Evolutionary conservation across 1,284 basidiomycete genomes (phyloP).

Genomic region (Cutaneotrichosporon mucoides): DNA sequence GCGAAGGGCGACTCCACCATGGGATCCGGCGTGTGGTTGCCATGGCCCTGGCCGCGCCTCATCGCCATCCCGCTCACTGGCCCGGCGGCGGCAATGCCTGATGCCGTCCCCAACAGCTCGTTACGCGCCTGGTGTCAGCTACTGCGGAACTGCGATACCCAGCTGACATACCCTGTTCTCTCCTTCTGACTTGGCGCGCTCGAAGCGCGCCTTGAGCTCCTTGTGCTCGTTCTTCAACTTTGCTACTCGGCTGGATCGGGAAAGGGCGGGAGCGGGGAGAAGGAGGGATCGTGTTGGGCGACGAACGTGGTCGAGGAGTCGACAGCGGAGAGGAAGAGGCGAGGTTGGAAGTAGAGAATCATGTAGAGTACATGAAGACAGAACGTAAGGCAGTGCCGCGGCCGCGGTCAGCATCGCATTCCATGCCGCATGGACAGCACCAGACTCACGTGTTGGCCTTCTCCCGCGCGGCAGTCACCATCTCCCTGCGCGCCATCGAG

Average conservation of each 20-base stretch:
- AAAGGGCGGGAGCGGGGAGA: neutral
- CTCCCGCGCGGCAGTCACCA: conserved; percentile 88
- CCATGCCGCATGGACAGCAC: neutral
- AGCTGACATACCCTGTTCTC: conserved; percentile 31
- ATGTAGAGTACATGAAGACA: too few relatives aligned
- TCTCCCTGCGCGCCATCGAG: conserved; percentile 88
- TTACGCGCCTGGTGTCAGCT: conserved; percentile 1
- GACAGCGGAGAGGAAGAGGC: neutral
- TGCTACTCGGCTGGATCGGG: conserved; percentile 45
- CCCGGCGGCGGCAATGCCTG: conserved; percentile 18
- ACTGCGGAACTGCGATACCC: neutral
- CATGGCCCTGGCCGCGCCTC: conserved; percentile 22
- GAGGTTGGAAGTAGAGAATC: neutral
- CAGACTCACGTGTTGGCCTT: conserved; percentile 76
- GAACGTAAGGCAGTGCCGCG: neutral
- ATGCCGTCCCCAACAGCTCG: conserved; percentile 26
- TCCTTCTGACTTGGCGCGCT: conserved; percentile 47
- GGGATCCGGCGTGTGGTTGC: conserved; percentile 55
- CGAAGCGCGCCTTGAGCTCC: conserved; percentile 50
- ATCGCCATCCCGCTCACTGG: conserved; percentile 34
- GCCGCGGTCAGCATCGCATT: neutral
- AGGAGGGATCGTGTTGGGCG: neutral
- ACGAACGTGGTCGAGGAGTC: neutral
- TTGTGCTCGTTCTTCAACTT: conserved; percentile 51
- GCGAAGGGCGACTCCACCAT: conserved; percentile 40